Base-by-base conservation (phyloP, 495 filamentous ascomycete genomes). In the Lentithecium fluviatile region DNA sequence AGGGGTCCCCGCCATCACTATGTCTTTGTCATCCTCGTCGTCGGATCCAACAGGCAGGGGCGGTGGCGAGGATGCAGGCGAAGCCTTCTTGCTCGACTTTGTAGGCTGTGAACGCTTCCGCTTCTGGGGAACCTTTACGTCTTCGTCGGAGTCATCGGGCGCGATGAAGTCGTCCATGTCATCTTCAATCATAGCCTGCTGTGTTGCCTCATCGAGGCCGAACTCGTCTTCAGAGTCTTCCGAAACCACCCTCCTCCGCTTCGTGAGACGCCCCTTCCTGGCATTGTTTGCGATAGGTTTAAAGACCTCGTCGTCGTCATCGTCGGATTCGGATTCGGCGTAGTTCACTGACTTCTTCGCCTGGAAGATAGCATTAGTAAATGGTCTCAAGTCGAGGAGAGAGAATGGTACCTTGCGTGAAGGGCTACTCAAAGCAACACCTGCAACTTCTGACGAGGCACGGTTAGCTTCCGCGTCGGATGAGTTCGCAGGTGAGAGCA, bases 91-190 rank as follows among this genome's bases (percentile, higher is more conserved):
- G 52, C 77, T 79, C 11, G 80, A 71, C n/a, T 76, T 73, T 19
- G 79, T 67, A 15, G 83, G 79, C 2, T 79, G 70, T 2, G 85
- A 77, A 46, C 85, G 79, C 71, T 93, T 94, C 58, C 86, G 79
- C 69, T 94, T 96, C 70, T 85, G 87, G 3, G 83, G 78, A 2
- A 79, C 74, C 10, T 79, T 76, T 12, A 72, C 81, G 55, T 92
- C 88, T n/a, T 88, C 90, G 21, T 95, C 86, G 8, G 80, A 88
- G 45, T 94, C 91, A 45, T 91, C 90, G 8, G 82, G 73, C 20
- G 90, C 91, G 47, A 95, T 76, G 68, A 96, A 96, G 69, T 95
- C 89, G 54, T 86, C 90, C 79, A 91, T 84, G 58, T 90, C 88
- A 67, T 85, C 80, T 70, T 89, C 84, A 21, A 87, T 83, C 24